Evolutionary conservation across 1,284 basidiomycete genomes (phyloP).

Genomic region (Ustilago hordei): DNA sequence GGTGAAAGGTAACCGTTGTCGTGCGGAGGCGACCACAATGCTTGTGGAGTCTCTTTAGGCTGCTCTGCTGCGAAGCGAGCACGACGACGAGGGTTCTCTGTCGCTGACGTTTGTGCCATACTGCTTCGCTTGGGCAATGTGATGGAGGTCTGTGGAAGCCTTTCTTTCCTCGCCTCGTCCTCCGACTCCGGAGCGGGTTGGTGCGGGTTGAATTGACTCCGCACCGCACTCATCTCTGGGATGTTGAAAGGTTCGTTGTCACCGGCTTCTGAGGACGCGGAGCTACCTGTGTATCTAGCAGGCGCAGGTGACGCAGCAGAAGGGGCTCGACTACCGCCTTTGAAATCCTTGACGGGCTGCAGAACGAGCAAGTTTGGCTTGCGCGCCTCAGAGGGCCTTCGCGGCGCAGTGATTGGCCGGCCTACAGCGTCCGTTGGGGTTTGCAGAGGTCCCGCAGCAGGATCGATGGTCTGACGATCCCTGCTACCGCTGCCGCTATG

Average conservation of each 20-base stretch:
- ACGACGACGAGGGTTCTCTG: constrained; percentile 31
- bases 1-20: constrained; percentile 22
- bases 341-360: constrained; percentile 33
- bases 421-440: constrained; percentile 19
- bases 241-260: constrained; percentile 31
- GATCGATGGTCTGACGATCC: background rate
- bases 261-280: constrained; percentile 27
- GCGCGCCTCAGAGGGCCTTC: constrained; percentile 27
- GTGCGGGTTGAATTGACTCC: constrained; percentile 34
- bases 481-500: constrained; percentile 1
- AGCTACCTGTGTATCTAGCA: background rate
- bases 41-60: background rate
- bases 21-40: constrained; percentile 9
- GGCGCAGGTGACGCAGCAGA: background rate
- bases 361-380: constrained; percentile 31
- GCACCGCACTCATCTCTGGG: constrained; percentile 39
- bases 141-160: background rate
- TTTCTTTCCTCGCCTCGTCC: constrained; percentile 11
- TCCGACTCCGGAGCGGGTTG: constrained; percentile 25
- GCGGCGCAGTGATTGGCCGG: constrained; percentile 9
- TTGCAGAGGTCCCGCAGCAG: constrained; percentile 6
- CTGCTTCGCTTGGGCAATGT: background rate
- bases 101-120: background rate
- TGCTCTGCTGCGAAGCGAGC: background rate
- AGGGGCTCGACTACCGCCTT: constrained; percentile 23